Evolutionary conservation across 495 filamentous ascomycete species (phyloP).

Genomic region (Aspergillus sclerotioniger): DNA sequence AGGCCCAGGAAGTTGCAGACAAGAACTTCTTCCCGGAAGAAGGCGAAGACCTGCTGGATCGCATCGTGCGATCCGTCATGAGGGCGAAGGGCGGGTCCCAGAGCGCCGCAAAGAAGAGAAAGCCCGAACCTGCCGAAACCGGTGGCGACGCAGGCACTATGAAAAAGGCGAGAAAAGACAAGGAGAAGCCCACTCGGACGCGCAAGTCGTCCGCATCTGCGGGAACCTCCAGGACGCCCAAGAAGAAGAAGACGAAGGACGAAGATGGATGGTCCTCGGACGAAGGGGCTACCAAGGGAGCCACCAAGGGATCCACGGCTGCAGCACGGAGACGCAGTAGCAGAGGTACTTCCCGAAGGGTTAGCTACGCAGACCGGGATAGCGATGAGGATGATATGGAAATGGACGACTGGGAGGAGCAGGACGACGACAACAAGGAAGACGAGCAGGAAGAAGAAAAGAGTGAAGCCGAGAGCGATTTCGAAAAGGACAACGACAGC

Average conservation of each 20-base stretch:
- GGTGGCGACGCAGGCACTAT: slow-evolving; percentile 30
- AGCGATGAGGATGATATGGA: slow-evolving; percentile 60
- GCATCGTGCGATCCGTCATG: slow-evolving; percentile 53
- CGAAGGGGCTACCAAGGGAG: slow-evolving; percentile 24
- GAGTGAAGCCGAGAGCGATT: slow-evolving; percentile 15
- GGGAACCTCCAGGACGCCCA: slow-evolving; percentile 39
- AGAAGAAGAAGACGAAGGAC: slow-evolving; percentile 43
- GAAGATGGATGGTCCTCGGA: slow-evolving; percentile 47
- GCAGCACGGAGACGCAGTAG: slow-evolving; percentile 42
- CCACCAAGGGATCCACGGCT: slow-evolving; percentile 19
- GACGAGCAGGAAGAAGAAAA: slow-evolving; percentile 27
- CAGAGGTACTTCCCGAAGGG: slow-evolving; percentile 28
- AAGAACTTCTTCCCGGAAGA: slow-evolving; percentile 79
- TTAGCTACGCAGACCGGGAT: slow-evolving; percentile 56
- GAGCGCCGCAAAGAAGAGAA: slow-evolving; percentile 44
- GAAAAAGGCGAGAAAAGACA: slow-evolving; percentile 48
- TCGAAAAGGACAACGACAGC: not conserved
- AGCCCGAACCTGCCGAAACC: slow-evolving; percentile 38
- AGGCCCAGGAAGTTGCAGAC: slow-evolving; percentile 78
- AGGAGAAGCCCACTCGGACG: slow-evolving; percentile 29
- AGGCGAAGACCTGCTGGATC: slow-evolving; percentile 74
- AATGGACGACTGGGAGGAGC: slow-evolving; percentile 43
- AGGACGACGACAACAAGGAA: slow-evolving; percentile 26
- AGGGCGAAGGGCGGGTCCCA: slow-evolving; percentile 35
- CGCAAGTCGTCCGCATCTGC: slow-evolving; percentile 44